Conservation (phyloP, 2,329 filamentous ascomycete genomes). For the Sclerotiophoma versabilis region DNA sequence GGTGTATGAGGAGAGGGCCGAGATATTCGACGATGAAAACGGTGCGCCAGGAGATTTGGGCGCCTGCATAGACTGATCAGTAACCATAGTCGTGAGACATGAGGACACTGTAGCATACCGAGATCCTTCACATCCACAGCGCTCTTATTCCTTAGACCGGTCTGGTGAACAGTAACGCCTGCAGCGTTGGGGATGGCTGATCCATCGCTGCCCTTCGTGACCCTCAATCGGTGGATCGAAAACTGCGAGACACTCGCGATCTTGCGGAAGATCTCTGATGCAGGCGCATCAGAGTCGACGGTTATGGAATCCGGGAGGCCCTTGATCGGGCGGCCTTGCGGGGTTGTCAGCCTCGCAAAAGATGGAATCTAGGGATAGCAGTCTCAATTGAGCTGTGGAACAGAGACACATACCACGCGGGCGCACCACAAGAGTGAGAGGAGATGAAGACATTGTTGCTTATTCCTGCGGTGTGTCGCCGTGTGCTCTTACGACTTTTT, state of each 20-base stretch:
- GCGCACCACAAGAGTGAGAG: constrained; percentile 54
- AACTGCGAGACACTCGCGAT: constrained; percentile 63
- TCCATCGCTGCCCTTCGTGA: constrained; percentile 71
- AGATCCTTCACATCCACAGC: constrained; percentile 89
- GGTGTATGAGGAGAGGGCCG: constrained; percentile 88
- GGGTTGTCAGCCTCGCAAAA: constrained; percentile 6
- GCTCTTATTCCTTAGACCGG: constrained; percentile 65
- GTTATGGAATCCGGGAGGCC: constrained; percentile 65
- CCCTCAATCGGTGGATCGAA: constrained; percentile 66
- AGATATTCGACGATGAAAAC: constrained; percentile 96
- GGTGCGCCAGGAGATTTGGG: constrained; percentile 89
- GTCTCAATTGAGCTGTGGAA: constrained; percentile 5
- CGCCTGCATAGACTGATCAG: constrained; percentile 61
- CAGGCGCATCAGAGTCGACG: constrained; percentile 59
- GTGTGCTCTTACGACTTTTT: constrained; percentile 11
- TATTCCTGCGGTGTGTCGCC: constrained; percentile 2
- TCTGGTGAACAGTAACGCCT: constrained; percentile 60
- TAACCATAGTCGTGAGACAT: not conserved
- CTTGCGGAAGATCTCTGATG: constrained; percentile 63
- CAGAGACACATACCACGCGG: constrained; percentile 50
- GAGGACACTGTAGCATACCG: constrained; percentile 60
- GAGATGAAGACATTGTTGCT: constrained; percentile 51
- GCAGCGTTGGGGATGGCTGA: constrained; percentile 63
- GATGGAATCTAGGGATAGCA: constrained; percentile 10
- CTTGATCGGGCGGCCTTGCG: constrained; percentile 66